These are phyloP conservation scores for Scytalidium sp. DNA, from an alignment of 2,329 filamentous ascomycete genomes.

Conservation along the genomic window DNA sequence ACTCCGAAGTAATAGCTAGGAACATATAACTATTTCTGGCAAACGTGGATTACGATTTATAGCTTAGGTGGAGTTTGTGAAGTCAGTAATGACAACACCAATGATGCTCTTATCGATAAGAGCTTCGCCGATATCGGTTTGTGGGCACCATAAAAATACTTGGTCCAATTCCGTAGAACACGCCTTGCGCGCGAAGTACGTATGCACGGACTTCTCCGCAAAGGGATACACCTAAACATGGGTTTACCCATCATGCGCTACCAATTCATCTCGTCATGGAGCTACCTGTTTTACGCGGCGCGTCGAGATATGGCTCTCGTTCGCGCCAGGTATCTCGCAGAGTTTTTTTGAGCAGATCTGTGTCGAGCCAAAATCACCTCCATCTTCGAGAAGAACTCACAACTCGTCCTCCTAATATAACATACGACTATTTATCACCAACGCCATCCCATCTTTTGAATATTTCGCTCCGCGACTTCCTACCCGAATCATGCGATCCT, in stretches of 20 bases:
- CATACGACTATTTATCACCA: slow-evolving; percentile 53
- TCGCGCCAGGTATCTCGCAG: not conserved
- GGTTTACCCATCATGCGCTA: no score
- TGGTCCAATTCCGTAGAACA: no score
- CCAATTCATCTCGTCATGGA: not conserved
- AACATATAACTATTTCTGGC: no score
- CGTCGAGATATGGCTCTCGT: not conserved
- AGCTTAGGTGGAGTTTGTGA: not conserved
- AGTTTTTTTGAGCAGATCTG: slow-evolving; percentile 3
- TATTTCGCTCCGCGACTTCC: slow-evolving; percentile 55
- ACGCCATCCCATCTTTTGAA: slow-evolving; percentile 64
- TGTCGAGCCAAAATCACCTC: slow-evolving; percentile 8
- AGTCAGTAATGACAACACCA: slow-evolving; percentile 1
- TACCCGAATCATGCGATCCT: slow-evolving; percentile 35
- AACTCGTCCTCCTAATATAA: slow-evolving; percentile 17
- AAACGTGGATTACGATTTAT: not conserved
- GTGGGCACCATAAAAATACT: no score
- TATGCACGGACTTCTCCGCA: not conserved
- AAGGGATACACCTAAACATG: no score
- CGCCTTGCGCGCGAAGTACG: no score
- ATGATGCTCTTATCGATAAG: slow-evolving; percentile 1
- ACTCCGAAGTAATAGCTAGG: not conserved
- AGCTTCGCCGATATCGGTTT: no score
- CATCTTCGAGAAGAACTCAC: slow-evolving; percentile 16
- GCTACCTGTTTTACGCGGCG: not conserved